phyloP scores from a whole-genome alignment of 129 eudicot species.

The sunflower (Helianthus annuus) region DNA sequence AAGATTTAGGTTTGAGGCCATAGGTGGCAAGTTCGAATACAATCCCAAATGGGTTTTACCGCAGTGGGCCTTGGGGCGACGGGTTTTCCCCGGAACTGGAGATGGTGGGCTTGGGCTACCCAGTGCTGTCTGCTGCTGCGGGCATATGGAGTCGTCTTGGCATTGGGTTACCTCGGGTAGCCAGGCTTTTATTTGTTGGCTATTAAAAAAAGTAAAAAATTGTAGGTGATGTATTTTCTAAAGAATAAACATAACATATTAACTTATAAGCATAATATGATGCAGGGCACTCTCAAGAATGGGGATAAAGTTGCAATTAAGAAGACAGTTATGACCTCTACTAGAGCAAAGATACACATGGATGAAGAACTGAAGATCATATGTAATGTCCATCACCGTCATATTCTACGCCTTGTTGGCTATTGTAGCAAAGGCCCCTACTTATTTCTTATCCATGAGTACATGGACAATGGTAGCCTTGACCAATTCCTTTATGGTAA shows the following conservation, averaged over 20 bases:
- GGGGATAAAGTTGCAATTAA: slow-evolving; percentile 61
- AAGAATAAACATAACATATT: not conserved
- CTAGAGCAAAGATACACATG: slow-evolving; percentile 51
- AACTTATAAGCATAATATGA: slow-evolving; percentile 9
- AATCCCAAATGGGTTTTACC: too few species aligned
- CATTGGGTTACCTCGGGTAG: too few species aligned
- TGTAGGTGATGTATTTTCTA: not conserved
- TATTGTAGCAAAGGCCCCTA: slow-evolving; percentile 61
- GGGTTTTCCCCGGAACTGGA: too few species aligned
- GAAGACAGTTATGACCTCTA: slow-evolving; percentile 39
- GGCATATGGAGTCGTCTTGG: too few species aligned
- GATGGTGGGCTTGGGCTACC: too few species aligned
- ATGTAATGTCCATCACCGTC: slow-evolving; percentile 66
- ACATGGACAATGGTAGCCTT: slow-evolving; percentile 78
- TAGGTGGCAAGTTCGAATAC: too few species aligned
- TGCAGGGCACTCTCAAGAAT: slow-evolving; percentile 56
- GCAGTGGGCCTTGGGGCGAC: too few species aligned
- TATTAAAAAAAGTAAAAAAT: not conserved
- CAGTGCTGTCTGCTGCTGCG: too few species aligned
- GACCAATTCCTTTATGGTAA: slow-evolving; percentile 60
- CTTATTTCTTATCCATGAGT: slow-evolving; percentile 58
- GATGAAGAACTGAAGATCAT: slow-evolving; percentile 65
- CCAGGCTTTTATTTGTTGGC: too few species aligned
- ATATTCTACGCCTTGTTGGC: slow-evolving; percentile 63
- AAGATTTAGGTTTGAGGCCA: too few species aligned